Conservation (phyloP, 139 green algal genomes). For the Tetraselmis chui region DNA sequence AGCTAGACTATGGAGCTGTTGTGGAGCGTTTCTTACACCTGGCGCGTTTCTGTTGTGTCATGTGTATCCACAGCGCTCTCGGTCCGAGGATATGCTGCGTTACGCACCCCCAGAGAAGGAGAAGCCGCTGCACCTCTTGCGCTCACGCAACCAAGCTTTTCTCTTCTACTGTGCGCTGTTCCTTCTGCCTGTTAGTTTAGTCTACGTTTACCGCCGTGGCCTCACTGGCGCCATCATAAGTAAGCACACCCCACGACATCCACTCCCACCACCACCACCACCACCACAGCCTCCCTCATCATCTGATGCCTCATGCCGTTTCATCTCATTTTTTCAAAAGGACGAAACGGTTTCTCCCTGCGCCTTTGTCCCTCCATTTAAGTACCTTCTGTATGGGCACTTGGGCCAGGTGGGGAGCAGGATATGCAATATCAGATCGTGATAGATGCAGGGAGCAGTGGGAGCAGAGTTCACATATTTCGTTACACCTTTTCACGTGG, state of each 20-base stretch:
- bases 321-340: too few relatives aligned
- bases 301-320: too few relatives aligned
- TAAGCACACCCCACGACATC: background rate
- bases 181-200: background rate
- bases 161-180: background rate
- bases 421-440: background rate
- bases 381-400: too few relatives aligned
- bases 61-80: background rate
- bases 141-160: background rate
- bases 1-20: too few relatives aligned
- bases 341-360: too few relatives aligned
- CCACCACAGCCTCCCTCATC: too few relatives aligned
- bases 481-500: background rate
- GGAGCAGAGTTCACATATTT: background rate
- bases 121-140: background rate
- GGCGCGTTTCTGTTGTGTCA: too few relatives aligned
- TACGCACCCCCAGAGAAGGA: background rate
- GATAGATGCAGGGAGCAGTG: background rate
- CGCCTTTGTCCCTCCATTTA: too few relatives aligned
- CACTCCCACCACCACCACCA: too few relatives aligned
- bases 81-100: background rate
- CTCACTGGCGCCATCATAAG: background rate
- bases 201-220: background rate
- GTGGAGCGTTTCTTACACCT: too few relatives aligned
- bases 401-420: background rate